Conservation (phyloP, 1,139 yeast species). For the Zygosaccharomyces pseudobailii region DNA sequence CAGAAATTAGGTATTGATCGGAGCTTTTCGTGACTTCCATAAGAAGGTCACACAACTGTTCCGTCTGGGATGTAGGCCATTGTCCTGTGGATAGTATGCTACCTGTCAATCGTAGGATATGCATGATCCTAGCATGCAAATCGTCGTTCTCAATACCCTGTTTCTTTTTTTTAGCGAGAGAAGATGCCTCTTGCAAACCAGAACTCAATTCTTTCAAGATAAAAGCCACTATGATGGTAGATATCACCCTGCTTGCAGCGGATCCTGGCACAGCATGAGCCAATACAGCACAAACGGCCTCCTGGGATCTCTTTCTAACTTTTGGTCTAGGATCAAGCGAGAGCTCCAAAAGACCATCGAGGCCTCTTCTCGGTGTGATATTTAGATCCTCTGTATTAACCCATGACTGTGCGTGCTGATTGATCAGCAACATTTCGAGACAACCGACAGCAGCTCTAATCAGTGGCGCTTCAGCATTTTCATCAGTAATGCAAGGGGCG, state of each 20-base stretch:
- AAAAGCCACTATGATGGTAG: slow-evolving; percentile 62
- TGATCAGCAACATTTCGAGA: slow-evolving; percentile 69
- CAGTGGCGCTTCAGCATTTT: slow-evolving; percentile 77
- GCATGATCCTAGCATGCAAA: slow-evolving; percentile 58
- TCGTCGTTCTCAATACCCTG: slow-evolving; percentile 42
- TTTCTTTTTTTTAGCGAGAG: slow-evolving; percentile 34
- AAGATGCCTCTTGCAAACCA: slow-evolving; percentile 43
- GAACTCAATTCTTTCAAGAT: slow-evolving; percentile 45
- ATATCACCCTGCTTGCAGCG: slow-evolving; percentile 69
- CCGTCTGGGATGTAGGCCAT: slow-evolving; percentile 74
- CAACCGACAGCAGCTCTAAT: slow-evolving; percentile 82
- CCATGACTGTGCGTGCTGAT: slow-evolving; percentile 84
- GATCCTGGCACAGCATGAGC: slow-evolving; percentile 79
- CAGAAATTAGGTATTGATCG: slow-evolving; percentile 75
- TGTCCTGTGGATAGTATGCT: slow-evolving; percentile 67
- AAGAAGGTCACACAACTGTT: slow-evolving; percentile 68
- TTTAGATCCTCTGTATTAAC: slow-evolving; percentile 42
- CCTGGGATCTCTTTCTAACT: slow-evolving; percentile 92
- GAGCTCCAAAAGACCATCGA: slow-evolving; percentile 73
- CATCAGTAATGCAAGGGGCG: slow-evolving; percentile 72
- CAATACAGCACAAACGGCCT: slow-evolving; percentile 64
- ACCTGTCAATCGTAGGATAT: slow-evolving; percentile 67
- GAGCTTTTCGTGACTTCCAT: slow-evolving; percentile 74
- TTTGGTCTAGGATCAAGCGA: slow-evolving; percentile 90
- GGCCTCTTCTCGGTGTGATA: slow-evolving; percentile 76